Conservation (phyloP, 2,329 filamentous ascomycete species). For the Malbranchea cinnamomea region DNA sequence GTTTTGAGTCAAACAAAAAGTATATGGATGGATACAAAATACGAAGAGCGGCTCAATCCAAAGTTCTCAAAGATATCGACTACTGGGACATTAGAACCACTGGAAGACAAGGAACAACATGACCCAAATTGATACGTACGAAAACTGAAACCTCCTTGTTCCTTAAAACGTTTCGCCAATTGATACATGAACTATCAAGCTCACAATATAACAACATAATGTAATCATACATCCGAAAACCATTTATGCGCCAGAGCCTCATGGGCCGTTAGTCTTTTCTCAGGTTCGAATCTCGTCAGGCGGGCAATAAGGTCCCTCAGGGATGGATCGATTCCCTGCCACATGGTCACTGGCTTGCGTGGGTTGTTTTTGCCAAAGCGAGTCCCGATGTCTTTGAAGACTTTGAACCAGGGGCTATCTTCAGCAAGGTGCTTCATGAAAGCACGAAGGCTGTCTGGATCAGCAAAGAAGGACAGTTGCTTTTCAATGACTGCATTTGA, state of each 20-base stretch:
- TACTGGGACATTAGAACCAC: too few species aligned
- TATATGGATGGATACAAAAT: too few species aligned
- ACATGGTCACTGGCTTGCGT: conserved; percentile 27
- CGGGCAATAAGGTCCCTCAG: conserved; percentile 17
- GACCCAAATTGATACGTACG: too few species aligned
- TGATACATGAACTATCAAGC: too few species aligned
- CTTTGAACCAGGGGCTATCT: conserved; percentile 24
- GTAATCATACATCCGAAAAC: conserved; percentile 12
- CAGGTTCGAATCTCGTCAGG: conserved; percentile 21
- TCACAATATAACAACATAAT: too few species aligned
- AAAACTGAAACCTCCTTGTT: too few species aligned
- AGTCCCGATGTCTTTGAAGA: conserved; percentile 24
- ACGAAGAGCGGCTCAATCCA: too few species aligned
- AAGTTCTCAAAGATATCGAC: too few species aligned
- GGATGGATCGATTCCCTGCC: conserved; percentile 22
- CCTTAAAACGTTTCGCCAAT: too few species aligned
- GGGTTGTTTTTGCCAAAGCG: conserved; percentile 30
- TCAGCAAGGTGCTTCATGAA: conserved; percentile 29
- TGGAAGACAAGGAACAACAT: too few species aligned
- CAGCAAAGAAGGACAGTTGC: conserved; percentile 35
- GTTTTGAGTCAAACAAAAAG: too few species aligned
- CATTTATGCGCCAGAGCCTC: conserved; percentile 21
- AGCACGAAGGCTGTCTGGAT: conserved; percentile 26
- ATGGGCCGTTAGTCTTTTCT: conserved; percentile 18
- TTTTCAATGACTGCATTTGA: conserved; percentile 27